These are phyloP conservation scores for Elaphomyces granulatus DNA, from an alignment of 495 filamentous ascomycete genomes.

Conservation along the genomic window DNA sequence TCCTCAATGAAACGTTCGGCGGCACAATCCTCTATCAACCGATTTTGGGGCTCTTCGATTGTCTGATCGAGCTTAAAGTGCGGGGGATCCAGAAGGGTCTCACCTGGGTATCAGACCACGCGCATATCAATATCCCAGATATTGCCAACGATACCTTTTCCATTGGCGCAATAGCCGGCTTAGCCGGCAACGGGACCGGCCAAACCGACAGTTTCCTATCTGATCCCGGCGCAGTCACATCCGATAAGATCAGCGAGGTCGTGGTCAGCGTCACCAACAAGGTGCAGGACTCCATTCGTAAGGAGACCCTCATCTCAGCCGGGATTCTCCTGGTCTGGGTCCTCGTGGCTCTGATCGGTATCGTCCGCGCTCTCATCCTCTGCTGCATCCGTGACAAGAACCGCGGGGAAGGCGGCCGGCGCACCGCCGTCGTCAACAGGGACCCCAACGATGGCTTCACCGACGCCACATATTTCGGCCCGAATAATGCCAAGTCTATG, in stretches of 20 bases:
- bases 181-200: slow-evolving; percentile 31
- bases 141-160: slow-evolving; percentile 75
- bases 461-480: slow-evolving; percentile 12
- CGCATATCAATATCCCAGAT: slow-evolving; percentile 65
- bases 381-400: slow-evolving; percentile 26
- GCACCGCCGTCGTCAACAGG: slow-evolving; percentile 13
- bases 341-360: slow-evolving; percentile 56
- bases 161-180: slow-evolving; percentile 51
- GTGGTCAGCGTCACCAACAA: slow-evolving; percentile 48
- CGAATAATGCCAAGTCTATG: not conserved
- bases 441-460: slow-evolving; percentile 15
- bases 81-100: slow-evolving; percentile 65
- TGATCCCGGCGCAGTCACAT: slow-evolving; percentile 48
- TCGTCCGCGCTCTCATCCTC: slow-evolving; percentile 46
- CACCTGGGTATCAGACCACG: slow-evolving; percentile 78
- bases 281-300: slow-evolving; percentile 47
- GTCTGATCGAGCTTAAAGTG: slow-evolving; percentile 63
- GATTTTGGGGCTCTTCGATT: slow-evolving; percentile 57
- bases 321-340: slow-evolving; percentile 61
- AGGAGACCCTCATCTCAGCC: slow-evolving; percentile 63
- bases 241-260: slow-evolving; percentile 68
- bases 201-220: slow-evolving; percentile 58
- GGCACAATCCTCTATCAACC: slow-evolving; percentile 61
- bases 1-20: slow-evolving; percentile 64
- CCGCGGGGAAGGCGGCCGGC: slow-evolving; percentile 34